Base-by-base conservation (phyloP, 345 rosid genomes). In the Salix udensis region DNA sequence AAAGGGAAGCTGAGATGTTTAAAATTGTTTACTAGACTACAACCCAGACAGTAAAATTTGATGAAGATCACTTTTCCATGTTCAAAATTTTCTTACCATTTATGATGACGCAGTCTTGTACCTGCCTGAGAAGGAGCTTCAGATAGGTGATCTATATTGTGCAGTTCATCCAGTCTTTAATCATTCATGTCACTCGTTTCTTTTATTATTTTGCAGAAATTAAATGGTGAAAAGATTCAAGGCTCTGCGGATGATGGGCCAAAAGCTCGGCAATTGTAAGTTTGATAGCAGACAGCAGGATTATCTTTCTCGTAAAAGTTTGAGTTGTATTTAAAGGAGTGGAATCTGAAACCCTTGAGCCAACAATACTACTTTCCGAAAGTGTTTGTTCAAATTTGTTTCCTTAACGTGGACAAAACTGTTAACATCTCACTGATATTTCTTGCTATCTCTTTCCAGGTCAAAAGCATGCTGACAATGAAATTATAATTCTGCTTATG, bases 361-460 rank as follows among this genome's bases (percentile, higher is more conserved):
- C 46, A 42, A 42, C 13, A 42, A 42, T 42, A 2, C 46, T 42
- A 42, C 46, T 42, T 42, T 42, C 46, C 46, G 46, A 42, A 42
- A 42, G 46, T 42, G 14, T 42, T 42, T 42, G 21, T 50, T 19
- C 4, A 1, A 36, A 8, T 58, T 58, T 73, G 76, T 73, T 61
- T 73, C 76, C 76, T 73, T 73, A 61, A 62, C 68, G 5, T 39
- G 76, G 76, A 61, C 76, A 73, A 42, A 39, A n/a, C 48, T 55
- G n/a, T 61, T 52, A 72, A 55, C 34, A 11, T 34, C 12, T 30
- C n/a, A 72, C 66, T 37, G 13, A 58, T 37, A 39, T 40, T 73
- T 34, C 67, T 9, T 24, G 50, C n/a, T 31, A 31, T 71, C 11
- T 72, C 75, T 73, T 73, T 73, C 64, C 68, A 73, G 68, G 65